Evolutionary conservation across 495 filamentous ascomycete genomes (phyloP), one percentile per base, ranked within the genome.

Genomic region (Penicillium maclennaniae): DNA sequence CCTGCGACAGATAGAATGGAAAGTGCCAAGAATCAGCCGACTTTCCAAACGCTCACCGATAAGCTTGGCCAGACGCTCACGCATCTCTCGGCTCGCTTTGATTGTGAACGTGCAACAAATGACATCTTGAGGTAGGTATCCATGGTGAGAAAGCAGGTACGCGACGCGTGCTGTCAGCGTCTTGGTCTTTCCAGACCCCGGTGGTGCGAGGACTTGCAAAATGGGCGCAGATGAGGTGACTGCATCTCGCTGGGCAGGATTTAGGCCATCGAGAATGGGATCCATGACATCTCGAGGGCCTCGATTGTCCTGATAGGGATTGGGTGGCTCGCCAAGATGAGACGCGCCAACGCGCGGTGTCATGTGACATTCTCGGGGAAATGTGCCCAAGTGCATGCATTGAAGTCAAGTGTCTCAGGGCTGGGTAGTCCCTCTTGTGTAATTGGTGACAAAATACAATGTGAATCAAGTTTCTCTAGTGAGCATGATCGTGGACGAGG

Each of bases 51-150:
- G 86, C 58, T 88, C 82, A 4, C 91, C 91, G 17, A 97, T 77
- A 12, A 93, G 76, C 53, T 82, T 84, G 0, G 85, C 83, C 31
- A 99, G 85, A 21, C 95, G 82, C 61, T 89, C 83, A 54, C 89
- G 89, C 95, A 99, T 99, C 70, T 99, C 95, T 16, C 87, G 84
- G 16, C 93, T 89, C 4, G 93, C 93, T 68, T 97, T 99, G 66
- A 96, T 89, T 3, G 95, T 99, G 66, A 99, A 99, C 0, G 95
- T 99, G 54, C 92, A 92, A 50, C 96, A 95, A 41, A 99, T 85
- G 65, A 99, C 83, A 77, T 97, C 93, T 75, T 90, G 86, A 58
- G 95, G 92, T 39, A 83, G 83, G 60, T 89, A 84, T 27, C 84
- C 81, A 56, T 88, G 73, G 57, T 88, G 77, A n/a, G 83, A 79